Evolutionary conservation across 2,329 filamentous ascomycete genomes (phyloP), one percentile per base, ranked within the genome.

Genomic region (Beauveria australis): DNA sequence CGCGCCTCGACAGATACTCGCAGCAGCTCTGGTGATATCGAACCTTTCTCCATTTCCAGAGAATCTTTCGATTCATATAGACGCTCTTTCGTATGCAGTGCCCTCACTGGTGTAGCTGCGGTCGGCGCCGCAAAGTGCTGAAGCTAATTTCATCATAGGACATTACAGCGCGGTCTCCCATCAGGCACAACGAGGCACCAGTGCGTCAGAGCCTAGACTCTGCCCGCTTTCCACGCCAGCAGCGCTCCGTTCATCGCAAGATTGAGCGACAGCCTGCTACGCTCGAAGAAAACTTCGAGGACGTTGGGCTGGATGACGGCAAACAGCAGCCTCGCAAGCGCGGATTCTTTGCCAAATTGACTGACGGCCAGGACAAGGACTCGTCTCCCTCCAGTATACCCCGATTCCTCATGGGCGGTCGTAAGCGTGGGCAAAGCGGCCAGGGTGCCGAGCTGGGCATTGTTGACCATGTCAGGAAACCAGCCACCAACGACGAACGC

Each of bases 1-100:
- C 77, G 81, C 60, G 77, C 76, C 48, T 86, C 84, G 5, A 79
- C 77, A 65, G 81, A 84, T 65, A 81, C 78, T 37, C 75, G 76
- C 60, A 85, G 82, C 70, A 84, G 88, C 67, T 78, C 90, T 62
- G 86, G 87, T 68, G 91, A 96, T 64, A 92, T 92, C 67, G 93
- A 97, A 71, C 92, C 89, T 16, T 97, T 97, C 72, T 91, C 89
- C 64, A 97, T 97, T 72, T 96, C 92, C 43, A 85, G 93, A 69
- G 94, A 97, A 76, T 97, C 92, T 2, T 97, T 97, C 70, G 94
- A 97, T 73, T 96, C 92, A 3, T 97, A 97, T 76, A 83, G 94
- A 64, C 86, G 94, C 69, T 97, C 92, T 65, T 97, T 97, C 78
- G 93, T 96, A 82, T 67, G 88, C n/a, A 43, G 14, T 24, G 30